Evolutionary conservation across 2,329 filamentous ascomycete genomes (phyloP).

Genomic region (Aureobasidium namibiae): DNA sequence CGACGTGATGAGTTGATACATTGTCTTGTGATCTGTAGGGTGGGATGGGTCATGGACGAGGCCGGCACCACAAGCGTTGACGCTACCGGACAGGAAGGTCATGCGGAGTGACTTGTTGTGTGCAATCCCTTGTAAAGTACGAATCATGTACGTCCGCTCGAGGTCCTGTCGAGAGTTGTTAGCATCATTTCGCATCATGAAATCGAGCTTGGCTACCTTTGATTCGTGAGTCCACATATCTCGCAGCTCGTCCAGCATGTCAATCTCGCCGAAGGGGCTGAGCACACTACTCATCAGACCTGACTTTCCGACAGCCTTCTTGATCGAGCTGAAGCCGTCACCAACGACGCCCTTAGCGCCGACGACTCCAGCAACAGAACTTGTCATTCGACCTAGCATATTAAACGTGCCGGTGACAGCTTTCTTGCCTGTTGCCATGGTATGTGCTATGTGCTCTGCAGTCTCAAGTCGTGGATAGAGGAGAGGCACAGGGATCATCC

Average conservation of each 20-base stretch:
- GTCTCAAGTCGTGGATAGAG: conserved; percentile 87
- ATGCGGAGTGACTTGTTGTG: conserved; percentile 94
- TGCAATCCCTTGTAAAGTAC: conserved; percentile 88
- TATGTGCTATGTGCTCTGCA: conserved; percentile 83
- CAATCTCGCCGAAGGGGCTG: conserved; percentile 93
- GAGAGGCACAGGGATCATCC: conserved; percentile 88
- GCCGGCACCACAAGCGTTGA: conserved; percentile 85
- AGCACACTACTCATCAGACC: conserved; percentile 93
- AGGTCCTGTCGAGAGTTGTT: conserved; percentile 54
- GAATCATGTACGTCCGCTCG: conserved; percentile 90
- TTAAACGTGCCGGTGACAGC: conserved; percentile 96
- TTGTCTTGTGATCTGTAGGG: conserved; percentile 92
- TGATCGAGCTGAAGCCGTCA: conserved; percentile 87
- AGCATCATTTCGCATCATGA: background rate
- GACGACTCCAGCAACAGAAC: conserved; percentile 88
- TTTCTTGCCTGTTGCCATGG: conserved; percentile 90
- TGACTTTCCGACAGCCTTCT: conserved; percentile 91
- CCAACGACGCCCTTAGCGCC: conserved; percentile 89
- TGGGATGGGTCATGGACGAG: conserved; percentile 89
- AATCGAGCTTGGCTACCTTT: conserved; percentile 48
- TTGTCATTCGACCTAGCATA: conserved; percentile 87
- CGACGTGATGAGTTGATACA: conserved; percentile 96
- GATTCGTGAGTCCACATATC: conserved; percentile 98
- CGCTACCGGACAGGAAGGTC: conserved; percentile 90
- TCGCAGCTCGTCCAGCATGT: conserved; percentile 85